Percentiles rank a stretch among this genome's conserved stretches.
phyloP scores from a whole-genome alignment of 768 basidiomycete species.

The Mycena floridula region DNA sequence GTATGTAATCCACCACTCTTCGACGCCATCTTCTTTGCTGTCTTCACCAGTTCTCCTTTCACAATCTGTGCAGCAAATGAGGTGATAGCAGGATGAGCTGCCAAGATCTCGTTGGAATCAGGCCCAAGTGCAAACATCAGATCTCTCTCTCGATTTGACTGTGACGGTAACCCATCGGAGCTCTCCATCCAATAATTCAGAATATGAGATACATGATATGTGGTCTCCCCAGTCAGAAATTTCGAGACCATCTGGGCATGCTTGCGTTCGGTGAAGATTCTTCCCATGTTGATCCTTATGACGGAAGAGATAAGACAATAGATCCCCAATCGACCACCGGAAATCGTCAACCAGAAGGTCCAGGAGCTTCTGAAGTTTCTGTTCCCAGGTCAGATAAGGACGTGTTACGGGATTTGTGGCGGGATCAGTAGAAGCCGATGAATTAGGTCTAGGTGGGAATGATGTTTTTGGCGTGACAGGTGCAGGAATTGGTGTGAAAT shows the following conservation, averaged over 20 bases:
- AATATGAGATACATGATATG: not conserved
- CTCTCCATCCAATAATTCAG: not conserved
- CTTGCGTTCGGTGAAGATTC: not conserved
- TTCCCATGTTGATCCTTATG: not conserved
- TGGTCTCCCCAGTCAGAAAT: not conserved
- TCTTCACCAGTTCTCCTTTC: not conserved
- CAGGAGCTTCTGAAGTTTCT: not conserved
- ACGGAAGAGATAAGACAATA: not conserved
- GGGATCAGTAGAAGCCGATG: no score
- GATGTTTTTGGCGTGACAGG: no score
- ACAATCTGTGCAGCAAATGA: slow-evolving; percentile 8
- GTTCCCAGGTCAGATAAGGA: not conserved
- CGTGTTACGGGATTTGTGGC: no score
- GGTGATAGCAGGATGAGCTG: slow-evolving; percentile 7
- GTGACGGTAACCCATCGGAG: not conserved
- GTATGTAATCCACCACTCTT: slow-evolving; percentile 1
- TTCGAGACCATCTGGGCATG: not conserved
- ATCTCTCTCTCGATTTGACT: not conserved
- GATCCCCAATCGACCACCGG: not conserved
- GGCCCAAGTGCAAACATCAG: slow-evolving; percentile 3
- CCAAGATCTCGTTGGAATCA: slow-evolving; percentile 2
- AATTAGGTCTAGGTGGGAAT: no score
- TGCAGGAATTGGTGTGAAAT: no score
- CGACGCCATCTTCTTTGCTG: not conserved
- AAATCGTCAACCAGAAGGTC: not conserved